Percentiles rank a stretch among this genome's conserved stretches.
phyloP scores from a whole-genome alignment of 2,329 filamentous ascomycete species.

The Berkeleyomyces basicola region DNA sequence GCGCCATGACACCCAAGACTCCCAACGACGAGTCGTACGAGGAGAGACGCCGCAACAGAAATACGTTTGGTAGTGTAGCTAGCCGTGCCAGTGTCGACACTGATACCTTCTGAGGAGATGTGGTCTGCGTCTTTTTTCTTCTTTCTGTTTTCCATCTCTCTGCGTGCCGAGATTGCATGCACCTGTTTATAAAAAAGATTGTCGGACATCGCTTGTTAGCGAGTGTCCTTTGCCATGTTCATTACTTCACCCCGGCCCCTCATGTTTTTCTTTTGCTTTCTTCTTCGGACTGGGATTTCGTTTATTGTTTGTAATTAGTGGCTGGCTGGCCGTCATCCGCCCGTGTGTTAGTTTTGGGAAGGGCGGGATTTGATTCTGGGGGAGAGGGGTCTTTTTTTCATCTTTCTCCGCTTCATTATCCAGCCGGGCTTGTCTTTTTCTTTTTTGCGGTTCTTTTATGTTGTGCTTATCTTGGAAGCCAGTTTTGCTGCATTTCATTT shows the following conservation, averaged over 20 bases:
- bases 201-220: neutral
- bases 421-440: neutral
- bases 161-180: neutral
- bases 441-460: too few relatives aligned
- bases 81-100: conserved; percentile 29
- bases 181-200: neutral
- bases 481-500: neutral
- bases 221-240: neutral
- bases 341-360: too few relatives aligned
- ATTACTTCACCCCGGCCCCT: too few relatives aligned
- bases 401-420: neutral
- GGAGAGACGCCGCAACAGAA: conserved; percentile 39
- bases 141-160: neutral
- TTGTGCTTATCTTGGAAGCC: neutral
- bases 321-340: too few relatives aligned
- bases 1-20: conserved; percentile 44
- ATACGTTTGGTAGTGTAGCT: conserved; percentile 36
- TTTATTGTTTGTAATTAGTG: neutral
- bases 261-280: neutral
- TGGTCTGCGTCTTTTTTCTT: conserved; percentile 2
- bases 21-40: conserved; percentile 27
- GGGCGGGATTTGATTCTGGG: too few relatives aligned
- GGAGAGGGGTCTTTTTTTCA: too few relatives aligned
- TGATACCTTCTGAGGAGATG: conserved; percentile 32
- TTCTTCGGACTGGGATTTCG: neutral